These are phyloP conservation scores for Knufia fluminis DNA, from an alignment of 2,329 filamentous ascomycete genomes.

Conservation along the genomic window DNA sequence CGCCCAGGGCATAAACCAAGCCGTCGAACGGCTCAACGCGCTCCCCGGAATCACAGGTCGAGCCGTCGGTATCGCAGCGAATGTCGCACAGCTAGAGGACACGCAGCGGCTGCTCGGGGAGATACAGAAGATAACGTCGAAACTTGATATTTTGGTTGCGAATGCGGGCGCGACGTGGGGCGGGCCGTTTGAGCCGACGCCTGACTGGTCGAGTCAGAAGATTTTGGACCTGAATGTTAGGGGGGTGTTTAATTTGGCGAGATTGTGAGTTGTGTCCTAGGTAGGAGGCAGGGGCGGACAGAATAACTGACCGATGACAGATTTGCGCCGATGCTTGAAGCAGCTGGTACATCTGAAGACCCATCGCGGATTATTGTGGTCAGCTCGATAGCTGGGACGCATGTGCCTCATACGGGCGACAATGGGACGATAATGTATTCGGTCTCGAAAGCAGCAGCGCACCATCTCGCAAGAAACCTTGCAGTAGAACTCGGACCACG, in stretches of 20 bases:
- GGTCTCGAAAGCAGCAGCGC: slow-evolving; percentile 64
- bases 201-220: slow-evolving; percentile 30
- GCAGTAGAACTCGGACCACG: slow-evolving; percentile 58
- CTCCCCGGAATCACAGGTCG: slow-evolving; percentile 25
- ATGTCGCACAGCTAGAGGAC: slow-evolving; percentile 30
- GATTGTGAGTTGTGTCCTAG: slow-evolving; percentile 23
- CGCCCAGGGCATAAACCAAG: slow-evolving; percentile 30
- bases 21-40: slow-evolving; percentile 31
- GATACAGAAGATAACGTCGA: slow-evolving; percentile 26
- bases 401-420: slow-evolving; percentile 30
- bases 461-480: slow-evolving; percentile 65
- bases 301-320: slow-evolving; percentile 20
- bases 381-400: slow-evolving; percentile 29
- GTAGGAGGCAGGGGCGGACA: slow-evolving; percentile 1
- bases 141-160: slow-evolving; percentile 31
- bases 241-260: slow-evolving; percentile 32
- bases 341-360: slow-evolving; percentile 25
- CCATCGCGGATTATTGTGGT: slow-evolving; percentile 32
- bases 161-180: slow-evolving; percentile 34
- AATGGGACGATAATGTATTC: slow-evolving; percentile 48
- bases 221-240: slow-evolving; percentile 33
- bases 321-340: slow-evolving; percentile 29
- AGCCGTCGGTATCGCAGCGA: slow-evolving; percentile 30
- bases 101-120: slow-evolving; percentile 28
- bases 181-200: slow-evolving; percentile 30